Evolutionary conservation across 257 asterid genomes (phyloP).

Genomic region (Solanum arcanum): DNA sequence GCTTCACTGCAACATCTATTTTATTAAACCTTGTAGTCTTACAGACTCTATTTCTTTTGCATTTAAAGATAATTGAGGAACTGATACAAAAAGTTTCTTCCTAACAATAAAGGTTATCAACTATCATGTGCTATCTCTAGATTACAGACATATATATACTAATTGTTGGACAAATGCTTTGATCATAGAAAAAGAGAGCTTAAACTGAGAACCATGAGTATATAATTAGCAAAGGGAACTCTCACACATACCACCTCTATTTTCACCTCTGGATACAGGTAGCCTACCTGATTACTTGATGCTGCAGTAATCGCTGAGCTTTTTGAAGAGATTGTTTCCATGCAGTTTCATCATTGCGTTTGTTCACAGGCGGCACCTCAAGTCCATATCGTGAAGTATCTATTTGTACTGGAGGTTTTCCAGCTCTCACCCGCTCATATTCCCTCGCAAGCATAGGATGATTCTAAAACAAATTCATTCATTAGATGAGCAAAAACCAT

Average conservation of each 20-base stretch:
- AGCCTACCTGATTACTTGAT: slow-evolving; percentile 80
- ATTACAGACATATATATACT: neutral
- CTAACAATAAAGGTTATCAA: neutral
- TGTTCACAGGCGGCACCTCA: slow-evolving; percentile 66
- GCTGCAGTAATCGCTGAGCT: slow-evolving; percentile 89
- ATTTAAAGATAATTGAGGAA: neutral
- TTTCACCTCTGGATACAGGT: neutral
- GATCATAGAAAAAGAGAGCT: neutral
- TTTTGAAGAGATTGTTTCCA: slow-evolving; percentile 83
- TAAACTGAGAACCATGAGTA: neutral
- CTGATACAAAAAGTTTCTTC: neutral
- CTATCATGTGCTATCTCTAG: neutral
- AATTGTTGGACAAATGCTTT: neutral
- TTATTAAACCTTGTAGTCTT: neutral
- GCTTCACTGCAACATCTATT: neutral
- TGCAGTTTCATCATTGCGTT: slow-evolving; percentile 83
- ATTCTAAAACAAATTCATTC: slow-evolving; percentile 33
- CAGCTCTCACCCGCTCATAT: slow-evolving; percentile 90
- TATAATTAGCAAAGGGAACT: neutral
- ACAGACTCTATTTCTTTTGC: neutral
- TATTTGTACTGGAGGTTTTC: slow-evolving; percentile 82
- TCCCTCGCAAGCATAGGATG: slow-evolving; percentile 97
- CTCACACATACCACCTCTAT: neutral
- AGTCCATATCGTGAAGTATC: slow-evolving; percentile 88
- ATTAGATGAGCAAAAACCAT: neutral